phyloP scores from a whole-genome alignment of 306 rosid genomes.

The Rosa rugosa region DNA sequence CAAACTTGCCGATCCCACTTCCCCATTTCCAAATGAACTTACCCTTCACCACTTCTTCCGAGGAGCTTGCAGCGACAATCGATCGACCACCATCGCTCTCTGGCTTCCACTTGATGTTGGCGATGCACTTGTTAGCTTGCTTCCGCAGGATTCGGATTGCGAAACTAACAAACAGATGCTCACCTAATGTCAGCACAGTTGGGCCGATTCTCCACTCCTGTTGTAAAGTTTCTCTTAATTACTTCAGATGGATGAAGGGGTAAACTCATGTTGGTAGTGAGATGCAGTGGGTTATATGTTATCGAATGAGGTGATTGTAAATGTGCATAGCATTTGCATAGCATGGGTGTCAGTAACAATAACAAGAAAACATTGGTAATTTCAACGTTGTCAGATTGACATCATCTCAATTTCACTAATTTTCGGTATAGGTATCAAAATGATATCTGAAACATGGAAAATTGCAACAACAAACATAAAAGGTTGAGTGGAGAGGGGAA shows the following conservation, averaged over 20 bases:
- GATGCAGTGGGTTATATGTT: neutral
- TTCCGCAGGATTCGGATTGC: constrained; percentile 77
- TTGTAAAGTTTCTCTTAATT: constrained; percentile 15
- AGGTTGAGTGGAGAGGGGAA: neutral
- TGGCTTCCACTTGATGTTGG: constrained; percentile 44
- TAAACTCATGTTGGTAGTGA: constrained; percentile 5
- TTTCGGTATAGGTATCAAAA: neutral
- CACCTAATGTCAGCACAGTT: constrained; percentile 69
- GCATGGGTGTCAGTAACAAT: neutral
- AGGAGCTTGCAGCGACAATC: constrained; percentile 28
- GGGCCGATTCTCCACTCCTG: constrained; percentile 94
- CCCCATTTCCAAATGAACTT: constrained; percentile 64
- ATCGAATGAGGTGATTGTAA: neutral
- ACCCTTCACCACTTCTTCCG: constrained; percentile 22
- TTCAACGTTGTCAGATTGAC: neutral
- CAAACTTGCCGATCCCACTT: constrained; percentile 65
- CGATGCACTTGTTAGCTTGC: constrained; percentile 52
- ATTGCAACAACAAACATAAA: neutral
- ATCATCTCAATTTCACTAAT: neutral
- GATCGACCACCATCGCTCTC: constrained; percentile 27
- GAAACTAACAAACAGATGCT: constrained; percentile 90
- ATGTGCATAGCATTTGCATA: neutral
- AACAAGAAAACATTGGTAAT: neutral
- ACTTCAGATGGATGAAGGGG: constrained; percentile 11
- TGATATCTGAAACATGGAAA: neutral